Conservation (phyloP, 2,329 filamentous ascomycete species). For the Coniosporium tulheliwenetii region DNA sequence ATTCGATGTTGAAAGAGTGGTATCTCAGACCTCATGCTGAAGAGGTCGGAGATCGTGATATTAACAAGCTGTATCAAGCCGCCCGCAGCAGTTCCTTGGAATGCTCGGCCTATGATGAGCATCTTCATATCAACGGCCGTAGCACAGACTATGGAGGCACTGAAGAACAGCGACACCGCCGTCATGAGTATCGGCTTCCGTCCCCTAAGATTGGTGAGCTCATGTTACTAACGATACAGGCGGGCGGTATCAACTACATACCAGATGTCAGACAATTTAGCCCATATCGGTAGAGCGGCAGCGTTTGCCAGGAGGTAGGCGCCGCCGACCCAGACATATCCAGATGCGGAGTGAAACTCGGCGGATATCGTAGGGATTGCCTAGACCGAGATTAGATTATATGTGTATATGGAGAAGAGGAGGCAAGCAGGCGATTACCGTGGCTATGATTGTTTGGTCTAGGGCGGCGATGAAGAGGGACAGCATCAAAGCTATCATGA, state of each 20-base stretch:
- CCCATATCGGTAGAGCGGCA: conserved; percentile 56
- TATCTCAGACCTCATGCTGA: conserved; percentile 26
- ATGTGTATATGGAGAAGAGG: too few relatives aligned
- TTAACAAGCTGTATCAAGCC: conserved; percentile 36
- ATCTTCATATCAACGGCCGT: conserved; percentile 30
- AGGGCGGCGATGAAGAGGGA: conserved; percentile 25
- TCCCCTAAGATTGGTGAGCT: conserved; percentile 13
- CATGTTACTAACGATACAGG: too few relatives aligned
- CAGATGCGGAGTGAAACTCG: conserved; percentile 48
- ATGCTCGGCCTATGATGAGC: conserved; percentile 35
- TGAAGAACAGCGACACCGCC: conserved; percentile 33
- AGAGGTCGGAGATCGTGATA: conserved; percentile 40
- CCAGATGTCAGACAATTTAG: conserved; percentile 42
- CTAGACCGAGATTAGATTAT: too few relatives aligned
- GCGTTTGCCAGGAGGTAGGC: conserved; percentile 58
- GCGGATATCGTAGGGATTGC: conserved; percentile 49
- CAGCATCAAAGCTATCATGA: conserved; percentile 8
- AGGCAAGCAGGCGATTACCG: conserved; percentile 11
- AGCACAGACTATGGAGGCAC: conserved; percentile 34
- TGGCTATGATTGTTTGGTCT: conserved; percentile 45
- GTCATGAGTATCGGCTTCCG: conserved; percentile 36
- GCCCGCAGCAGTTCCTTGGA: conserved; percentile 39
- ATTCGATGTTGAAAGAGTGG: not conserved
- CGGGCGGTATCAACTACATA: too few relatives aligned
- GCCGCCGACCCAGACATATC: conserved; percentile 66